Conservation (phyloP, 805 yeast genomes). For the Candida loeiensis region DNA sequence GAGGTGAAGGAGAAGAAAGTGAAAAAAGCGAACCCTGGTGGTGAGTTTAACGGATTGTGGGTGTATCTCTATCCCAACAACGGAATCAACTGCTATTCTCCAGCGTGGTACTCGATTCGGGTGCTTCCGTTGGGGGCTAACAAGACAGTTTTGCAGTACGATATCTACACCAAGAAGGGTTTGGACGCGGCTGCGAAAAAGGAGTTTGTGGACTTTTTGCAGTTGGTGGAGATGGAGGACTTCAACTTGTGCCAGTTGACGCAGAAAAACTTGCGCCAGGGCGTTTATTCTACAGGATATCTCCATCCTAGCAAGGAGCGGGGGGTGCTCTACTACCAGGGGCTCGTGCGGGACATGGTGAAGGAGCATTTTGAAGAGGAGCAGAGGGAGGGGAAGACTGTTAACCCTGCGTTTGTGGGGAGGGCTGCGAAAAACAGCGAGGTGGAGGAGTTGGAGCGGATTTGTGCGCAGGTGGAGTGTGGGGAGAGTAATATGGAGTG, state of each 20-base stretch:
- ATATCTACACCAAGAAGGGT: slow-evolving; percentile 60
- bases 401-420: slow-evolving; percentile 52
- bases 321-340: slow-evolving; percentile 58
- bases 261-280: slow-evolving; percentile 59
- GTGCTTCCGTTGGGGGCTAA: slow-evolving; percentile 53
- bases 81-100: slow-evolving; percentile 62
- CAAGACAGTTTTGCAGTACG: slow-evolving; percentile 57
- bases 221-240: slow-evolving; percentile 58
- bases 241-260: slow-evolving; percentile 57
- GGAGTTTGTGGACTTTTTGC: slow-evolving; percentile 62
- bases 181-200: slow-evolving; percentile 48
- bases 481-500: slow-evolving; percentile 15
- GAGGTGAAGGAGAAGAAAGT: slow-evolving; percentile 16
- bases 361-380: slow-evolving; percentile 50
- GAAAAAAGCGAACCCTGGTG: slow-evolving; percentile 50
- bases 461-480: slow-evolving; percentile 52
- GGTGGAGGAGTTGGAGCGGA: slow-evolving; percentile 45
- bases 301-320: slow-evolving; percentile 57
- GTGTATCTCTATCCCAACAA: slow-evolving; percentile 57
- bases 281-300: slow-evolving; percentile 55
- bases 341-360: slow-evolving; percentile 54
- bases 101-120: slow-evolving; percentile 63
- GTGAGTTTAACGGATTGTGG: slow-evolving; percentile 61
- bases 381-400: slow-evolving; percentile 39
- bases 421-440: slow-evolving; percentile 38